Evolutionary conservation across 116 monocot genomes (phyloP).

Genomic region (Dioscorea cayenensis): DNA sequence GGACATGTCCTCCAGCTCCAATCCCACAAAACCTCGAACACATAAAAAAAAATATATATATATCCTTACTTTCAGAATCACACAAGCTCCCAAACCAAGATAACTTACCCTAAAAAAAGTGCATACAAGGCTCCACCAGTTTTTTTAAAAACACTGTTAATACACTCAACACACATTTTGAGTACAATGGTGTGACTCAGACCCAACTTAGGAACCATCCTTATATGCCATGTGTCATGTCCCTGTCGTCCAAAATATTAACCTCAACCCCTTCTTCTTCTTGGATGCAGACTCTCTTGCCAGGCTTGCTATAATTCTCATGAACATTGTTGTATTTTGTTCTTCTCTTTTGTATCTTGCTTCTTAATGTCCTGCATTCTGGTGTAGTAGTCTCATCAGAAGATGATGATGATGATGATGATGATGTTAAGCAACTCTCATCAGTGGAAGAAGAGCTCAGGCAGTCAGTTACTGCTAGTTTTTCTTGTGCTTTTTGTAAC

Average conservation of each 20-base stretch:
- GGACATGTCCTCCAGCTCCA: too few species aligned
- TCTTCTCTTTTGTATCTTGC: neutral
- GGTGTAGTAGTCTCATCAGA: constrained; percentile 3
- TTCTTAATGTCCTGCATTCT: neutral
- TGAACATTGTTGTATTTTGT: neutral
- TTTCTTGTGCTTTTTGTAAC: constrained; percentile 61
- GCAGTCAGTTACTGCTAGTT: constrained; percentile 30
- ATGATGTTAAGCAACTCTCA: constrained; percentile 62
- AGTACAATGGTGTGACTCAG: too few species aligned
- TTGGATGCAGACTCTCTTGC: neutral
- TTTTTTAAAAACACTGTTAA: too few species aligned
- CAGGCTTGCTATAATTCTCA: neutral
- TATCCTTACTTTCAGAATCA: too few species aligned
- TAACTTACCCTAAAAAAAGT: too few species aligned
- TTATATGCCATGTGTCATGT: too few species aligned
- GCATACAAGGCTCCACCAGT: too few species aligned
- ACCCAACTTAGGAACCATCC: too few species aligned
- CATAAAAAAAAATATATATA: too few species aligned
- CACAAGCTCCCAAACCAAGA: too few species aligned
- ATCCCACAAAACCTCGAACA: too few species aligned
- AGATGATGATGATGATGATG: neutral
- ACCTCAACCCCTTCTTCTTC: constrained; percentile 28
- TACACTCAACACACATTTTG: too few species aligned
- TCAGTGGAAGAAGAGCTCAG: constrained; percentile 9
- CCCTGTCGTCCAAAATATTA: neutral